Conservation (phyloP, 495 filamentous ascomycete species). For the Penicillium ochrochloron region DNA sequence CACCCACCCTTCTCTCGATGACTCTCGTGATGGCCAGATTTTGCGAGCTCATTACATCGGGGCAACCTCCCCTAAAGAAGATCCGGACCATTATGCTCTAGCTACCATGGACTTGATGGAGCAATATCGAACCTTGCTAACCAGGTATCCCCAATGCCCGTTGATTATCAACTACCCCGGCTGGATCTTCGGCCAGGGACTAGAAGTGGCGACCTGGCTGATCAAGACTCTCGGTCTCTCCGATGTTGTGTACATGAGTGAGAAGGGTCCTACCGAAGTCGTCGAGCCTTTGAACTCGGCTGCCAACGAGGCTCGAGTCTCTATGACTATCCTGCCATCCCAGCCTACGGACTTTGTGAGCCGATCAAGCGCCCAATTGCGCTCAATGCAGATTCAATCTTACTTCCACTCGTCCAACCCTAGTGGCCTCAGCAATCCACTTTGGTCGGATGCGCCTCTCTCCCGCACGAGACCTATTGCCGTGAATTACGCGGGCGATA, state of each 20-base stretch:
- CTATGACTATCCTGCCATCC: constrained; percentile 53
- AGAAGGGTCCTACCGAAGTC: constrained; percentile 68
- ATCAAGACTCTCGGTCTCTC: constrained; percentile 54
- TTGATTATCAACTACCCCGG: constrained; percentile 83
- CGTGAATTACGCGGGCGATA: constrained; percentile 58
- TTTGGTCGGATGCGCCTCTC: constrained; percentile 56
- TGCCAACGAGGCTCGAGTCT: constrained; percentile 36
- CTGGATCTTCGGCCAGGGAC: constrained; percentile 77
- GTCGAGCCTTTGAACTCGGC: constrained; percentile 57
- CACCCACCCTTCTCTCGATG: constrained; percentile 61
- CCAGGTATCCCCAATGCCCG: constrained; percentile 52
- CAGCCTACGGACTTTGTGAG: constrained; percentile 64
- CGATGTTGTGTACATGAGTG: constrained; percentile 77
- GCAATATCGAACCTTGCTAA: constrained; percentile 58
- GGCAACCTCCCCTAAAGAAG: constrained; percentile 67
- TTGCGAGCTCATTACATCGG: constrained; percentile 76
- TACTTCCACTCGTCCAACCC: constrained; percentile 68
- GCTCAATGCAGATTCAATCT: constrained; percentile 79
- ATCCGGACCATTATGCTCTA: constrained; percentile 71
- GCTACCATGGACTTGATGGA: constrained; percentile 70
- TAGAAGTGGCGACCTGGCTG: constrained; percentile 70
- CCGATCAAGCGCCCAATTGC: constrained; percentile 69
- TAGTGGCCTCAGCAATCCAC: constrained; percentile 35
- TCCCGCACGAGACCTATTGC: constrained; percentile 54
- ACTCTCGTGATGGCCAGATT: constrained; percentile 41